Percentiles rank a stretch among this genome's conserved stretches.
These are phyloP conservation scores for Pseudonitzschia delicatissima DNA, from an alignment of 108 stramenopile species.

Conservation along the genomic window DNA sequence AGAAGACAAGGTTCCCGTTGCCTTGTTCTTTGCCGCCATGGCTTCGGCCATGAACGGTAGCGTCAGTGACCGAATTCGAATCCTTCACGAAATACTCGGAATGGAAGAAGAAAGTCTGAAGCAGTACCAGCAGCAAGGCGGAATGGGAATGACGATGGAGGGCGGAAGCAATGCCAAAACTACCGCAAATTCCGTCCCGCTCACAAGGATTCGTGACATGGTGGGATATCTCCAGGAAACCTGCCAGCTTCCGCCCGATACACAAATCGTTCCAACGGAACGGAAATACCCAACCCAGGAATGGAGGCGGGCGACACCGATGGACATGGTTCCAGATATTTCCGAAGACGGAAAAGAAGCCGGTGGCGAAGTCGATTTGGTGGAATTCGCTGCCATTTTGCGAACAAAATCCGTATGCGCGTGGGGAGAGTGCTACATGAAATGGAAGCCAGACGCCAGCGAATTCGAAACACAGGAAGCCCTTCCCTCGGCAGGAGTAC, in stretches of 20 bases:
- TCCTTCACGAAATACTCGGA: constrained; percentile 51
- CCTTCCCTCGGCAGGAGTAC: too few species aligned
- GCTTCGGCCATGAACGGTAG: constrained; percentile 60
- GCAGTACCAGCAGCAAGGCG: background rate
- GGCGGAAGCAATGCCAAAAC: background rate
- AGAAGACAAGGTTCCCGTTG: constrained; percentile 26
- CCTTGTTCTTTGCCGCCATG: constrained; percentile 56
- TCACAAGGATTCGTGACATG: constrained; percentile 45
- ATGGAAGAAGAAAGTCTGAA: constrained; percentile 1
- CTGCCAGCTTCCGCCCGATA: constrained; percentile 72
- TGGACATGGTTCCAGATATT: constrained; percentile 47
- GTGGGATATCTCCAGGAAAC: constrained; percentile 75
- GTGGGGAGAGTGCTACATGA: constrained; percentile 84
- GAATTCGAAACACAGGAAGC: constrained; percentile 8
- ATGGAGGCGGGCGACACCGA: constrained; percentile 54
- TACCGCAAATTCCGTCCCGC: constrained; percentile 15
- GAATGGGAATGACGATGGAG: background rate
- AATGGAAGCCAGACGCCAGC: constrained; percentile 25
- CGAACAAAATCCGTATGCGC: constrained; percentile 75
- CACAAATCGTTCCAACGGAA: constrained; percentile 67
- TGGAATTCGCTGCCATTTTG: constrained; percentile 52
- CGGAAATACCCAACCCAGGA: constrained; percentile 67
- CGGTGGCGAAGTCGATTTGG: constrained; percentile 38
- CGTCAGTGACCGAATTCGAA: constrained; percentile 58
- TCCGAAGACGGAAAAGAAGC: constrained; percentile 19